A percentile compares a stretch with the other conserved stretches of the same genome.
Conservation (phyloP, 2,329 filamentous ascomycete species). For the Beauveria australis region DNA sequence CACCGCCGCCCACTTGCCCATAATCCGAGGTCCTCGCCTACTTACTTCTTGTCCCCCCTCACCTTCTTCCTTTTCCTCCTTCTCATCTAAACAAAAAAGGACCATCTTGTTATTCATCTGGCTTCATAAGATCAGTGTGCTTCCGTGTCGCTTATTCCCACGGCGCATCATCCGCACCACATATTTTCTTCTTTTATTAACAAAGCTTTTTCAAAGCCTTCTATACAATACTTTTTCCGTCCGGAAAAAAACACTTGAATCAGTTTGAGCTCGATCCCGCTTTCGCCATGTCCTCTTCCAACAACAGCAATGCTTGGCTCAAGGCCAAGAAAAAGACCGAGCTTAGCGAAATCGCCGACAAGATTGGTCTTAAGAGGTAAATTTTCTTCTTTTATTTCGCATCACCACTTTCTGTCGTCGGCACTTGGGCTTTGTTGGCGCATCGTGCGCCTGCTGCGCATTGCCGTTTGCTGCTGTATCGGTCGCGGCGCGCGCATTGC, state of each 20-base stretch:
- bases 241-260: not conserved
- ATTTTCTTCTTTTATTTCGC: slow-evolving; percentile 23
- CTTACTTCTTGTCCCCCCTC: not conserved
- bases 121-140: not conserved
- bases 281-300: slow-evolving; percentile 19
- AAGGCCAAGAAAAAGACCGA: slow-evolving; percentile 76
- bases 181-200: not conserved
- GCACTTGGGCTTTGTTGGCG: not conserved
- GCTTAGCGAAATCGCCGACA: slow-evolving; percentile 64
- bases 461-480: not conserved
- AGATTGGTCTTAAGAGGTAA: slow-evolving; percentile 65
- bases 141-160: slow-evolving; percentile 1
- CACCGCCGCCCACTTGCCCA: slow-evolving; percentile 6
- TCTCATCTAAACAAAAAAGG: slow-evolving; percentile 6
- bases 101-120: slow-evolving; percentile 1
- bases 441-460: not conserved
- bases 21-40: not conserved
- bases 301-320: slow-evolving; percentile 58
- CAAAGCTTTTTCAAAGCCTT: slow-evolving; percentile 1
- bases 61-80: not conserved
- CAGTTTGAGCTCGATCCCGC: not conserved
- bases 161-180: slow-evolving; percentile 1
- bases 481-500: not conserved
- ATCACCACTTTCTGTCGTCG: not conserved
- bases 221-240: not conserved